Evolutionary conservation across 2,329 filamentous ascomycete species (phyloP).

Genomic region (Fusarium sp.): DNA sequence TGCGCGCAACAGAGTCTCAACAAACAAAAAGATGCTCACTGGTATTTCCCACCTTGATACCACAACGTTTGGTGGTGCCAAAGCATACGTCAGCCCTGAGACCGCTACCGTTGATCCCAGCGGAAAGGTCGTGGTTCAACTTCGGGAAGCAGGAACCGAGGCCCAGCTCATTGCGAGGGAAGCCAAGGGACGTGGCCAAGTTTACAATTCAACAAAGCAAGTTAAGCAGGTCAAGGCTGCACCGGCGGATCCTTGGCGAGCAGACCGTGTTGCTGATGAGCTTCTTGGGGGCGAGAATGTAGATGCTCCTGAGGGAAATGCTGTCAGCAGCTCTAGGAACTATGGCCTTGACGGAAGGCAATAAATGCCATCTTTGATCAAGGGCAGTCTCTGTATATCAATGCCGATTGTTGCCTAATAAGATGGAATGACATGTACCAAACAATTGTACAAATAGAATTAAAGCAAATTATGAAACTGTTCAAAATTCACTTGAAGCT

Average conservation of each 20-base stretch:
- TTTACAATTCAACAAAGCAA: constrained; percentile 47
- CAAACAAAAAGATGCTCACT: constrained; percentile 44
- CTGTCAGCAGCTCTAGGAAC: constrained; percentile 51
- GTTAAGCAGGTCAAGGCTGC: constrained; percentile 7
- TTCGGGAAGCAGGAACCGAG: constrained; percentile 54
- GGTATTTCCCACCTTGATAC: constrained; percentile 60
- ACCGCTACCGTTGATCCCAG: constrained; percentile 60
- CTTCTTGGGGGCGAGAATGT: constrained; percentile 37
- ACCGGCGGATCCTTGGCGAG: constrained; percentile 34
- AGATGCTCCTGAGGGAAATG: constrained; percentile 59
- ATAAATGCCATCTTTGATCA: constrained; percentile 23
- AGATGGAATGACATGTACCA: constrained; percentile 43
- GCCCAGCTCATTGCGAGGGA: constrained; percentile 61
- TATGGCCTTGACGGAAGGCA: constrained; percentile 52
- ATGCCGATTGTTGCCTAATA: constrained; percentile 36
- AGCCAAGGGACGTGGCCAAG: constrained; percentile 50
- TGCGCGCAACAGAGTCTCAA: constrained; percentile 23
- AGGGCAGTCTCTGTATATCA: constrained; percentile 40
- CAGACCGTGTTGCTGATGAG: constrained; percentile 45
- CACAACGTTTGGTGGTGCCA: constrained; percentile 62
- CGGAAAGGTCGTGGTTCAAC: constrained; percentile 60
- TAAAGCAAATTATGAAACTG: constrained; percentile 35
- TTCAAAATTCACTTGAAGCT: not conserved
- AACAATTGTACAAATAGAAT: constrained; percentile 49
- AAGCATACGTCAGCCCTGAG: constrained; percentile 62